phyloP scores from a whole-genome alignment of 2,329 filamentous ascomycete species.

The Fusarium acutatum region DNA sequence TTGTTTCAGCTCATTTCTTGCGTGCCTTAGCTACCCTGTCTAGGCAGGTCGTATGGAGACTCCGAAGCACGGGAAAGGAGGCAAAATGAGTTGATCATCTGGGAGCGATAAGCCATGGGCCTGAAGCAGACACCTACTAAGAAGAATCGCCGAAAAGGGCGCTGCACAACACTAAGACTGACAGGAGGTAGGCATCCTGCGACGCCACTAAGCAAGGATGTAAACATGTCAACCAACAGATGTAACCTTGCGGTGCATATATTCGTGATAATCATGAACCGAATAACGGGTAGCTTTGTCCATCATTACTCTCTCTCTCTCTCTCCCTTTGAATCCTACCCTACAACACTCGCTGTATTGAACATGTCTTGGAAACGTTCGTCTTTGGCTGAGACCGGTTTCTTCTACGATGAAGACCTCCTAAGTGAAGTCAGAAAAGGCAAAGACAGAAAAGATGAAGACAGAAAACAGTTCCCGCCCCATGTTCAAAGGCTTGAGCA shows the following conservation, averaged over 20 bases:
- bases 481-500: not conserved
- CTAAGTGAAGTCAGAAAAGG: no score
- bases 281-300: rapidly evolving
- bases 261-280: not conserved
- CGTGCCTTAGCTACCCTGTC: rapidly evolving
- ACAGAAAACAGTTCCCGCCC: not conserved
- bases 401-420: not conserved
- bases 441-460: no score
- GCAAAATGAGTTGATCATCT: not conserved
- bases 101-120: not conserved
- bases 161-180: rapidly evolving
- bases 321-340: no score
- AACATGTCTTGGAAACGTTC: not conserved
- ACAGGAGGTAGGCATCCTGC: not conserved
- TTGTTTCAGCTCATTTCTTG: not conserved
- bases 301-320: not conserved
- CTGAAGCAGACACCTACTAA: no score
- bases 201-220: not conserved
- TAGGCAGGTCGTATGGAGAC: not conserved
- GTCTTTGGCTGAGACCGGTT: not conserved
- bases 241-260: not conserved
- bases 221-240: not conserved
- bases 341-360: rapidly evolving
- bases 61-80: not conserved
- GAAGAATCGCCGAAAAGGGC: not conserved